Evolutionary conservation across 768 basidiomycete genomes (phyloP).

Genomic region (Leccinum uliginosum): DNA sequence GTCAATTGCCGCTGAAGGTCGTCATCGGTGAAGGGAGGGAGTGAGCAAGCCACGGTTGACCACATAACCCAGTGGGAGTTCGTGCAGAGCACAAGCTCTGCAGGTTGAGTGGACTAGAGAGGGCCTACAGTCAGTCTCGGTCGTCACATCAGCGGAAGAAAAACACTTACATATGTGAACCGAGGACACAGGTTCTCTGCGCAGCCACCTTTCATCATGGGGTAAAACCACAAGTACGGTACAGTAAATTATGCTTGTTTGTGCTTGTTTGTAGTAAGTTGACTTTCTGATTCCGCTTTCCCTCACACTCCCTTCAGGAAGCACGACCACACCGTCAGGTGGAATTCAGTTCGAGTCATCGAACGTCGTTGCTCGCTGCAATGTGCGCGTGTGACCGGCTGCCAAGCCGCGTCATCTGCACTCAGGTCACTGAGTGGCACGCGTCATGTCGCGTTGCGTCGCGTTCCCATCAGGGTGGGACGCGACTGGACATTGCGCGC

Average conservation of each 20-base stretch:
- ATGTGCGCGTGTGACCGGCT: background rate
- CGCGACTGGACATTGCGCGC: no score
- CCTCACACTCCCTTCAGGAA: no score
- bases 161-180: background rate
- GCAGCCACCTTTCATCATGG: background rate
- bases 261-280: no score
- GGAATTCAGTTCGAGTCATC: background rate
- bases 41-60: background rate
- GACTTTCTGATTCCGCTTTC: no score
- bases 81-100: background rate
- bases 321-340: no score
- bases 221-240: background rate
- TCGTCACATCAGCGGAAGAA: background rate
- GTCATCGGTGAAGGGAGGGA: background rate
- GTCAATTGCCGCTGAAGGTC: background rate
- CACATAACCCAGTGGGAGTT: background rate
- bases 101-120: background rate
- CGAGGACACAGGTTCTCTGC: background rate
- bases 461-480: no score
- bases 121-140: background rate
- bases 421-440: background rate
- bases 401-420: background rate
- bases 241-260: no score
- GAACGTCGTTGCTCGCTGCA: background rate
- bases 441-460: background rate